Base-by-base conservation (phyloP, 139 green algal species). In the Chlorella sp. region DNA sequence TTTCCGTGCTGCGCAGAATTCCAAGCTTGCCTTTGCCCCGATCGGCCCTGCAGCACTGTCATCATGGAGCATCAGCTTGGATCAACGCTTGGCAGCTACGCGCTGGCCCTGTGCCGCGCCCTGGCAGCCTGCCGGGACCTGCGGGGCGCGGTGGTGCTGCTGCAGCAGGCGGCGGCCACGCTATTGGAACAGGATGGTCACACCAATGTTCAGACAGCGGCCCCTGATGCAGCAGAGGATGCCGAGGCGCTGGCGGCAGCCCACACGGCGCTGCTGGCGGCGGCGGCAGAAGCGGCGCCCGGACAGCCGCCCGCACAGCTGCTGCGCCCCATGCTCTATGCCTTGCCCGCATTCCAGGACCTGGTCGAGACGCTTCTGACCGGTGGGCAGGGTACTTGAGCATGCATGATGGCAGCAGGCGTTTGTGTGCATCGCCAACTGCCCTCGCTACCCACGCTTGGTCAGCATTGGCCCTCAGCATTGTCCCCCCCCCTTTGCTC, bases 361-460 rank as follows among this genome's bases (percentile, higher is more conserved):
- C 18, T 85, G 20, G 32, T 57, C n/a, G 74, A 88, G 25, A 62
- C n/a, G 44, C 62, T 88, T 38, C 62, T 88, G 4, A 63, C 84
- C 72, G 64, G 84, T 80, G n/a, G 36, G n/a, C n/a, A n/a, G n/a
- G n/a, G n/a, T n/a, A n/a, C n/a, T n/a, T n/a, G n/a, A n/a, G n/a
- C n/a, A n/a, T n/a, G n/a, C n/a, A n/a, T n/a, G n/a, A n/a, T n/a
- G n/a, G n/a, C n/a, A n/a, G n/a, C n/a, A n/a, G n/a, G n/a, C n/a
- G n/a, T n/a, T n/a, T n/a, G n/a, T n/a, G n/a, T n/a, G n/a, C n/a
- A n/a, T n/a, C n/a, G n/a, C n/a, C n/a, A n/a, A n/a, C n/a, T n/a
- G n/a, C 63, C 30, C 25, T 26, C 21, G 18, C 62, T 39, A 7
- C 3, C 21, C 44, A 20, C 21, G n/a, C n/a, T n/a, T n/a, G n/a